Evolutionary conservation across 1,284 basidiomycete genomes (phyloP), one percentile per base, ranked within the genome.

Genomic region (Sanghuangporus sanghuang): DNA sequence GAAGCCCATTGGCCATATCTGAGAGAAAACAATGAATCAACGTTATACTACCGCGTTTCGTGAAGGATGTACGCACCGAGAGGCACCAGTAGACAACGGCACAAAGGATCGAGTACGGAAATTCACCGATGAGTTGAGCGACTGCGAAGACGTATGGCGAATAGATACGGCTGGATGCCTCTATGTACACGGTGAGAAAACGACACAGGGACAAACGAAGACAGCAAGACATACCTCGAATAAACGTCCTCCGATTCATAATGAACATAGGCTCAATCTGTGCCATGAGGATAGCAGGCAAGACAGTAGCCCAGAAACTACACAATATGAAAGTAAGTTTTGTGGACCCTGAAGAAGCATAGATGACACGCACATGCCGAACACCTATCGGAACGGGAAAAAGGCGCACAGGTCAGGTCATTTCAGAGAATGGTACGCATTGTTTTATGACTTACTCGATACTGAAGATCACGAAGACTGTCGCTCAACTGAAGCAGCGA

Each of bases 221-320:
- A 21, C 23, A 54, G 48, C 27, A 32, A 3, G 50, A 64, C 67
- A 21, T 66, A 76, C 87, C 87, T 73, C 91, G 53, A 9, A 59
- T 46, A 49, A 23, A 74, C 79, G 64, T 69, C 79, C 85, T 79
- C 73, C 93, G 80, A 65, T 90, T 90, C 75, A 88, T 80, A 71
- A 96, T 91, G 80, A 93, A 96, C 77, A 92, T 76, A 0, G 94
- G 93, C 74, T 94, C 89, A 64, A 95, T 87, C 74, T 92, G 90
- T 1, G 82, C 77, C 80, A 93, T 90, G 68, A 93, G 79, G 68
- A 93, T 84, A 32, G 89, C 87, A 18, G 92, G 90, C 35, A 92
- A 73, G 53, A 93, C 82, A 16, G 80, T 79, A 49, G 84, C 78
- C 86, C 86, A 89, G 78, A 87, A 90, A 60, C 85, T 88, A 64